These are phyloP conservation scores for Vitellaria paradoxa DNA, from an alignment of 179 eudicot genomes.

Conservation along the genomic window DNA sequence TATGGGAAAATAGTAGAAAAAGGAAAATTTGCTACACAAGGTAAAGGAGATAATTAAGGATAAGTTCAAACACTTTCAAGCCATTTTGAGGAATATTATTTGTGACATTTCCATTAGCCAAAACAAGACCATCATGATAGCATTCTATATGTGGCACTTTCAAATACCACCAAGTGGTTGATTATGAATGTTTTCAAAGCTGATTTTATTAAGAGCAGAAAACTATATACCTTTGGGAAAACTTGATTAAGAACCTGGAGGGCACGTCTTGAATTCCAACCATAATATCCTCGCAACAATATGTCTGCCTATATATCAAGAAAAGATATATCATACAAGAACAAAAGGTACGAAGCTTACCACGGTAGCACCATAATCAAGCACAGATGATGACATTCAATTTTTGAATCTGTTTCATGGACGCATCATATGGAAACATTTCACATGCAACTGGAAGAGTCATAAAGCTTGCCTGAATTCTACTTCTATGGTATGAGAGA, in stretches of 20 bases:
- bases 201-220: background rate
- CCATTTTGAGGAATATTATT: too few relatives aligned
- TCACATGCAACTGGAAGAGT: background rate
- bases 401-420: too few relatives aligned
- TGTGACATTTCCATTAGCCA: too few relatives aligned
- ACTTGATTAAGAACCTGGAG: conserved; percentile 71
- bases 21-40: too few relatives aligned
- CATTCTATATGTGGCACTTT: too few relatives aligned
- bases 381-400: background rate
- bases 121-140: too few relatives aligned
- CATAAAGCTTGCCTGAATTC: too few relatives aligned
- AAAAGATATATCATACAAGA: background rate
- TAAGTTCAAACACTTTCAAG: too few relatives aligned
- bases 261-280: conserved; percentile 93
- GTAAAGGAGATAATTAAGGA: too few relatives aligned
- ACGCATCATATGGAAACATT: background rate
- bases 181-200: too few relatives aligned
- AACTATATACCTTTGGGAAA: conserved; percentile 67
- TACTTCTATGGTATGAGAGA: background rate
- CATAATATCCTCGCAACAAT: conserved; percentile 70
- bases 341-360: background rate
- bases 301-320: conserved; percentile 66
- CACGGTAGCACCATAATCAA: background rate
- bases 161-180: background rate
- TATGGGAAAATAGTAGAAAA: too few relatives aligned